Evolutionary conservation across 1,284 basidiomycete species (phyloP).

Genomic region (Fistulina hepatica): DNA sequence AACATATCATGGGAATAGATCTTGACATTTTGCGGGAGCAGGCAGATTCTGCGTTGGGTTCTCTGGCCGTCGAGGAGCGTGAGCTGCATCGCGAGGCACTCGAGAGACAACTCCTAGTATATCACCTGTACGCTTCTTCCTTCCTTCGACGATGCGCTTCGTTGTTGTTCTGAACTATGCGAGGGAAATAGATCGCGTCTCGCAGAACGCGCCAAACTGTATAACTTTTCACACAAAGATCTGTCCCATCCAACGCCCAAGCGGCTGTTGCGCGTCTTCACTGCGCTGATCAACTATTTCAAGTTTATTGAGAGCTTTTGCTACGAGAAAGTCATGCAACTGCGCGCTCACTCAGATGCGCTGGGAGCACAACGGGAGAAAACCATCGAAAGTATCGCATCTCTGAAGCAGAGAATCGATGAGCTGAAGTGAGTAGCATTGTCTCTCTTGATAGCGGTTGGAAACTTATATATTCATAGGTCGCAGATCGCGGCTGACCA

Average conservation of each 20-base stretch:
- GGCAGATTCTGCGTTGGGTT: slow-evolving; percentile 41
- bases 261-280: slow-evolving; percentile 64
- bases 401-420: slow-evolving; percentile 43
- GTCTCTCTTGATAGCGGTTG: slow-evolving; percentile 1
- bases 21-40: slow-evolving; percentile 51
- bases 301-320: slow-evolving; percentile 75
- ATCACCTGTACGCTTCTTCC: slow-evolving; percentile 43
- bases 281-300: slow-evolving; percentile 87
- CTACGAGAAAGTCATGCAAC: slow-evolving; percentile 35
- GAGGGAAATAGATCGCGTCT: slow-evolving; percentile 42
- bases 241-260: slow-evolving; percentile 60
- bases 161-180: slow-evolving; percentile 2
- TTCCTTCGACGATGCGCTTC: not conserved
- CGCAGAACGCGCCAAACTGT: slow-evolving; percentile 61
- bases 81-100: slow-evolving; percentile 53
- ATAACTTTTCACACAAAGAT: slow-evolving; percentile 70
- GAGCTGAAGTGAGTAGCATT: slow-evolving; percentile 48
- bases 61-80: slow-evolving; percentile 44
- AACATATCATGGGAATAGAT: slow-evolving; percentile 57
- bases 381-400: slow-evolving; percentile 38
- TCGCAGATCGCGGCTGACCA: slow-evolving; percentile 59
- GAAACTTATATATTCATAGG: slow-evolving; percentile 26
- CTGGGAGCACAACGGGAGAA: slow-evolving; percentile 46
- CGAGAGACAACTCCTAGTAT: slow-evolving; percentile 49
- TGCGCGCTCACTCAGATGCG: slow-evolving; percentile 49